Evolutionary conservation across 768 basidiomycete species (phyloP), one percentile per base, ranked within the genome.

Genomic region (Grammothele lineata): DNA sequence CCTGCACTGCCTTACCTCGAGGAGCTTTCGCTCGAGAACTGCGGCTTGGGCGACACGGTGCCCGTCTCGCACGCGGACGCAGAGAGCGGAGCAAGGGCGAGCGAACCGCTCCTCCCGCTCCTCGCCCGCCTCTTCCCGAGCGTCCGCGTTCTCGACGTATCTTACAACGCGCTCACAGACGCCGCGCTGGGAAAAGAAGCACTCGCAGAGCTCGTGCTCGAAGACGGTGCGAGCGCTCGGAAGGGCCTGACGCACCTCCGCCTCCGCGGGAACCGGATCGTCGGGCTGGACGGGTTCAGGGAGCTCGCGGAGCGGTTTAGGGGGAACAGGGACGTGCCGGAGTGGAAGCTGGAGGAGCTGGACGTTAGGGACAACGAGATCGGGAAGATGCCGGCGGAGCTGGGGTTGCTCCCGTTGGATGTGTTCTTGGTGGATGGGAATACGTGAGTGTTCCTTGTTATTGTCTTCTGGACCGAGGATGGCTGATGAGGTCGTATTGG

Each of bases 401-500:
- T 92, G 38, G 89, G 90, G 22, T 61, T 89, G 48, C 61, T 92
- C 43, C 84, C 88, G 14, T 62, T 92, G 56, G 89, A 92, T 41
- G 82, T 89, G 7, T 80, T 92, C 48, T 65, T 90, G 55, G 89
- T 92, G 27, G 90, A 92, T 57, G 88, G 89, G 15, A 92, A 92
- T 65, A 68, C 73, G 87, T 90, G 62, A 71, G 85, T 78, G 6
- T 4, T 24, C 2, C 40, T 22, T 26, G 14, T 32, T 37, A 33
- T 15, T n/a, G 6, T 37, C n/a, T 36, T 36, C n/a, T n/a, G n/a
- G n/a, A n/a, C n/a, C 10, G 15, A n/a, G 23, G 21, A 12, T 43
- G 37, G 15, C 37, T 27, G 35, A n/a, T n/a, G n/a, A n/a, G n/a
- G n/a, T 26, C 26, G 8, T 51, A 37, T 33, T 25, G 47, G 3